Percentiles rank a stretch among this genome's conserved stretches.
phyloP scores from a whole-genome alignment of 805 yeast species.

The Brettanomyces naardenensis region DNA sequence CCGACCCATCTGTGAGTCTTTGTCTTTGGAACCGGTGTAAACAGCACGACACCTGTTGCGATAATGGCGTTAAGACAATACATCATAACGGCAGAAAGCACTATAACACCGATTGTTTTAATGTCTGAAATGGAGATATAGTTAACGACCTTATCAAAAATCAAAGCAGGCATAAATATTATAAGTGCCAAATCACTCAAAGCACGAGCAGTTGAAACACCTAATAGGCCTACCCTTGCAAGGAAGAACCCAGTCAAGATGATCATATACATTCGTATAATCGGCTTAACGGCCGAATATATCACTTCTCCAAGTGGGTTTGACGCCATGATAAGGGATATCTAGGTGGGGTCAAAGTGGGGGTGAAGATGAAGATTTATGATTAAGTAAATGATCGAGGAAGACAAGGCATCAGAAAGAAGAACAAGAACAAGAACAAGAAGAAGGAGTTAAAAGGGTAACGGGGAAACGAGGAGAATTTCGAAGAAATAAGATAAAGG shows the following conservation, averaged over 20 bases:
- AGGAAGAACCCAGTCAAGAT: conserved; percentile 57
- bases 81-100: conserved; percentile 42
- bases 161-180: conserved; percentile 57
- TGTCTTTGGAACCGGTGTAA: conserved; percentile 43
- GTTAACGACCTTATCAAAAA: conserved; percentile 54
- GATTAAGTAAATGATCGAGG: no score
- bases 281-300: conserved; percentile 61
- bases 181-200: conserved; percentile 58
- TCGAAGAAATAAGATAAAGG: no score
- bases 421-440: no score
- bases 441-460: no score
- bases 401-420: no score
- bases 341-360: no score
- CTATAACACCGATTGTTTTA: conserved; percentile 60
- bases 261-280: conserved; percentile 65
- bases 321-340: conserved; percentile 2
- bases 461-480: no score
- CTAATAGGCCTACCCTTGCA: conserved; percentile 49
- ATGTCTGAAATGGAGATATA: conserved; percentile 58
- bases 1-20: conserved; percentile 49
- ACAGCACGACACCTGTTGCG: conserved; percentile 28
- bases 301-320: conserved; percentile 21
- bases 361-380: no score
- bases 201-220: conserved; percentile 55
- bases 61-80: conserved; percentile 42